Conservation (phyloP, 2,329 filamentous ascomycete genomes). For the Nothopassalora personata region DNA sequence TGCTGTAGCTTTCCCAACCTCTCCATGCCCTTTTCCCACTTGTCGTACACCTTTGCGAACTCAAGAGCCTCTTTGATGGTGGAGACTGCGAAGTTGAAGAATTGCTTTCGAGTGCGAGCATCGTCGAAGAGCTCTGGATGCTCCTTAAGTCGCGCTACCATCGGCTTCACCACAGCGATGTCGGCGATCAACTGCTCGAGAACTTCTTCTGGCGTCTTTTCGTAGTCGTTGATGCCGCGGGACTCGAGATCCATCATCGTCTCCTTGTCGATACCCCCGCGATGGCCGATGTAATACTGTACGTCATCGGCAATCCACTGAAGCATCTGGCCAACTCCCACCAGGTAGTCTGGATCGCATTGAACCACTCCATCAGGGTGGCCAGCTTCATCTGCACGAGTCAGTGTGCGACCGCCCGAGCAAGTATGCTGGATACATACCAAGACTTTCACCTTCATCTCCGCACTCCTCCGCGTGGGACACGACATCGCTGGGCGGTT, state of each 20-base stretch:
- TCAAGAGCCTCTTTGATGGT: neutral
- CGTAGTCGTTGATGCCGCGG: neutral
- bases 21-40: neutral
- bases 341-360: neutral
- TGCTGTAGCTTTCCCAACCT: neutral
- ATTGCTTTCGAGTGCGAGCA: neutral
- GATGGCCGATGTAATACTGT: neutral
- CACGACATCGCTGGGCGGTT: neutral
- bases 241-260: neutral
- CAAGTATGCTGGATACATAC: neutral
- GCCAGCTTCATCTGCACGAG: neutral
- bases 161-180: neutral
- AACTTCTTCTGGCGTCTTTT: neutral
- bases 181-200: neutral
- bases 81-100: neutral
- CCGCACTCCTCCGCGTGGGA: neutral
- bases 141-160: neutral
- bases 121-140: conserved; percentile 2
- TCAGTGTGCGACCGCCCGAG: neutral
- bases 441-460: neutral
- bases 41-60: too few species aligned
- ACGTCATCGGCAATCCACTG: neutral
- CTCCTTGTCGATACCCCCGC: neutral
- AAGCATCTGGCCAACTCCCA: neutral
- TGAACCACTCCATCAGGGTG: neutral